Percentiles rank a stretch among this genome's conserved stretches.
These are phyloP conservation scores for Rugiboletus extremiorientalis DNA, from an alignment of 1,284 basidiomycete genomes.

Conservation along the genomic window DNA sequence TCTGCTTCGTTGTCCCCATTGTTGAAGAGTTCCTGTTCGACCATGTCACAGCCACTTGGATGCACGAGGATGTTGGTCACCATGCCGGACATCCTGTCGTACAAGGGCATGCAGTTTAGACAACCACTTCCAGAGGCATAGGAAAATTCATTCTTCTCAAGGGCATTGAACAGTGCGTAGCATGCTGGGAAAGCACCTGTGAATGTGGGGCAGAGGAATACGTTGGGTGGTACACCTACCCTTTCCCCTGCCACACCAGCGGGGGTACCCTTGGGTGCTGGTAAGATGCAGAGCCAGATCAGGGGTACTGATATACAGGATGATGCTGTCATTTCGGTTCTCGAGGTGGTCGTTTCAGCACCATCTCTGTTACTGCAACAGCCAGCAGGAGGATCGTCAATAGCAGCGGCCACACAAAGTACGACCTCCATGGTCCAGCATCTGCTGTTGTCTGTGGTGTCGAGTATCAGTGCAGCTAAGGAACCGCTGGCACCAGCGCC, in stretches of 20 bases:
- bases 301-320: slow-evolving; percentile 8
- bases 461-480: neutral
- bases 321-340: neutral
- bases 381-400: neutral
- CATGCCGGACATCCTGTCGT: slow-evolving; percentile 29
- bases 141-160: slow-evolving; percentile 28
- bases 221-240: neutral
- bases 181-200: neutral
- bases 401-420: neutral
- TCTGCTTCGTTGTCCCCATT: neutral
- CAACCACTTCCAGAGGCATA: slow-evolving; percentile 4
- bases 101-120: slow-evolving; percentile 23
- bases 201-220: neutral
- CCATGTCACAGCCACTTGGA: slow-evolving; percentile 1
- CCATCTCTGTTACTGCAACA: neutral
- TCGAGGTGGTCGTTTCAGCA: neutral
- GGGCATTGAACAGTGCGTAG: slow-evolving; percentile 12
- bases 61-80: slow-evolving; percentile 1
- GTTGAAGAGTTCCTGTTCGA: neutral
- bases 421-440: neutral
- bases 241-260: neutral
- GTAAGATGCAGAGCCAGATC: neutral
- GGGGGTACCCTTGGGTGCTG: neutral
- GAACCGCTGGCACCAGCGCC: neutral
- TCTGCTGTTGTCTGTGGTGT: neutral